Base-by-base conservation (phyloP, 139 green algal species). In the Asterochloris sp. region DNA sequence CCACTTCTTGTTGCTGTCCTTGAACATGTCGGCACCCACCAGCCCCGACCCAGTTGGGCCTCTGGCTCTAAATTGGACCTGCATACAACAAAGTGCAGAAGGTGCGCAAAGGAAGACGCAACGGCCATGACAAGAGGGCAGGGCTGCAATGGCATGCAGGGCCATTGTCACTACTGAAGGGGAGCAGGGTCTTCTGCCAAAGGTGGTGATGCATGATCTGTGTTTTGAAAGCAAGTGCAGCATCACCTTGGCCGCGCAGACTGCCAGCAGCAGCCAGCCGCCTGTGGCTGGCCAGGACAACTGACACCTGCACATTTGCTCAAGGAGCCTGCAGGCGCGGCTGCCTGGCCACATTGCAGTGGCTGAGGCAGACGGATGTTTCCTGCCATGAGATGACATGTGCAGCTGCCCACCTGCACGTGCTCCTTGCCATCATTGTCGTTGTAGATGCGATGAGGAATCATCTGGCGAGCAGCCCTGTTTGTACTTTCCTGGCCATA, bases 11-110 rank as follows among this genome's bases (percentile, higher is more conserved):
- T 54, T 60, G 11, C 64, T 66, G 6, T 95, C 91, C 82, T 94
- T 89, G 87, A 92, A 95, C 94, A 98, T 98, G 89, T 97, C 93
- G 11, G 92, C 91, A 77, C 91, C 94, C 12, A 98, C 92, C 67
- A 91, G 74, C 13, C 89, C 94, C 0, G 86, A 85, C 12, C 94
- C 94, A 68, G 84, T 89, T 28, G 92, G 90, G 0, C 94, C 94
- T 17, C 85, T 83, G 73, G 95, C 89, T 83, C 93, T 87, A 83
- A 98, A 98, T 81, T 98, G 94, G 28, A 97, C 81, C 90, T 96
- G 91, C 75, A 82, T 28, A 14, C 29, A 13, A 77, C 12, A 66
- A 27, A 76, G 15, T 11, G 10, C 6, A 54, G 28, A 27, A 29
- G 15, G 28, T 17, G 27, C 79, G 4, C 27, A 78, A 19, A 67